phyloP scores from a whole-genome alignment of 2,329 filamentous ascomycete genomes.

The Colletotrichum endophyticum region DNA sequence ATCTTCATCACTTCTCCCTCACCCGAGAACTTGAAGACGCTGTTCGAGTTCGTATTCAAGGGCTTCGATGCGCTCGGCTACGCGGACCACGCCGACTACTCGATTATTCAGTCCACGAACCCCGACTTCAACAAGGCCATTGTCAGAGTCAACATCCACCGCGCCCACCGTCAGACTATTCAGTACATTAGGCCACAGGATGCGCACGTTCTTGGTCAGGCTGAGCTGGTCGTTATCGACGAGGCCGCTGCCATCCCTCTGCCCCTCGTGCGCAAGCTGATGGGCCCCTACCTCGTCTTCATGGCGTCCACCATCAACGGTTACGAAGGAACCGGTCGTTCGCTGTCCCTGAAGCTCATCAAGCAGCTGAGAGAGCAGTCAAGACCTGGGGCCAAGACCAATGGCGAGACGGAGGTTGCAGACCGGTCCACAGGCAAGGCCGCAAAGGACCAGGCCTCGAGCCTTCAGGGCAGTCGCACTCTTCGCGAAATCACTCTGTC shows the following conservation, averaged over 20 bases:
- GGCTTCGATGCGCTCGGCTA: constrained; percentile 95
- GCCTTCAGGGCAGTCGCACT: constrained; percentile 71
- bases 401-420: constrained; percentile 68
- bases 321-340: constrained; percentile 95
- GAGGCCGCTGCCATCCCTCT: constrained; percentile 96
- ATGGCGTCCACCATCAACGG: constrained; percentile 99
- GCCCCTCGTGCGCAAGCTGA: constrained; percentile 88
- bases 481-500: constrained; percentile 90
- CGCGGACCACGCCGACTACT: constrained; percentile 94
- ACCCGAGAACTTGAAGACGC: constrained; percentile 96
- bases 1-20: constrained; percentile 99
- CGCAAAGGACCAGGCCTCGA: constrained; percentile 65
- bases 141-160: constrained; percentile 93
- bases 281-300: constrained; percentile 97
- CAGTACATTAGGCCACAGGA: constrained; percentile 98
- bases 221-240: constrained; percentile 94
- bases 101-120: constrained; percentile 97
- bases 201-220: constrained; percentile 91
- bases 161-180: constrained; percentile 95
- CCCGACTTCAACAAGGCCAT: constrained; percentile 99
- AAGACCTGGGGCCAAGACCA: constrained; percentile 61
- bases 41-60: constrained; percentile 99
- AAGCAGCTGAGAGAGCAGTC: constrained; percentile 97
- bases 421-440: constrained; percentile 81
- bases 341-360: constrained; percentile 93